Evolutionary conservation across 2,329 filamentous ascomycete genomes (phyloP).

Genomic region (Penicillium concentricum): DNA sequence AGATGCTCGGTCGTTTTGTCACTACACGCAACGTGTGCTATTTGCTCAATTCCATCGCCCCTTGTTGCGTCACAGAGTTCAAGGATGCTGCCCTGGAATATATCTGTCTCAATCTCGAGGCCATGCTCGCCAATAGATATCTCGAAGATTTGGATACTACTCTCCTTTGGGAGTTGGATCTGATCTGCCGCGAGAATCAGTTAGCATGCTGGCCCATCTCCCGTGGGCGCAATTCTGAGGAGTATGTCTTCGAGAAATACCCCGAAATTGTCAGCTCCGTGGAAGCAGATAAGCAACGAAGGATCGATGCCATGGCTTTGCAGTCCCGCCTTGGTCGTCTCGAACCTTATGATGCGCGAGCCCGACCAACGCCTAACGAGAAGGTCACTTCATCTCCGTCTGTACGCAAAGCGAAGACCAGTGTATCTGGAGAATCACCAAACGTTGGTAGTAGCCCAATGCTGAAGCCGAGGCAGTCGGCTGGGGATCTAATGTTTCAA

Average conservation of each 20-base stretch:
- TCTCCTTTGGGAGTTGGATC: constrained; percentile 76
- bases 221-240: constrained; percentile 70
- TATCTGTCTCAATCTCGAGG: constrained; percentile 85
- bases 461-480: constrained; percentile 66
- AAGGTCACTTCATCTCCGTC: constrained; percentile 54
- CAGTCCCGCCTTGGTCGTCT: constrained; percentile 63
- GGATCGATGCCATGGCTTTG: constrained; percentile 75
- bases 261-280: constrained; percentile 44
- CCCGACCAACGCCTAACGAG: constrained; percentile 64
- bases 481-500: constrained; percentile 80
- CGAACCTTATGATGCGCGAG: constrained; percentile 63
- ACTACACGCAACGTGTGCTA: constrained; percentile 81
- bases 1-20: constrained; percentile 77
- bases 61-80: constrained; percentile 79
- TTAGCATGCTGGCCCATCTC: constrained; percentile 72
- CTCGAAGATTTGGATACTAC: constrained; percentile 84
- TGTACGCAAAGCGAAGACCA: constrained; percentile 42
- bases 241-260: constrained; percentile 45
- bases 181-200: constrained; percentile 78
- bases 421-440: constrained; percentile 39
- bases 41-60: constrained; percentile 80
- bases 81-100: constrained; percentile 88
- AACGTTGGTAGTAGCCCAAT: constrained; percentile 61
- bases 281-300: constrained; percentile 54
- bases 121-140: constrained; percentile 83